phyloP scores from a whole-genome alignment of 768 basidiomycete genomes.

The Termitomyces sp. region DNA sequence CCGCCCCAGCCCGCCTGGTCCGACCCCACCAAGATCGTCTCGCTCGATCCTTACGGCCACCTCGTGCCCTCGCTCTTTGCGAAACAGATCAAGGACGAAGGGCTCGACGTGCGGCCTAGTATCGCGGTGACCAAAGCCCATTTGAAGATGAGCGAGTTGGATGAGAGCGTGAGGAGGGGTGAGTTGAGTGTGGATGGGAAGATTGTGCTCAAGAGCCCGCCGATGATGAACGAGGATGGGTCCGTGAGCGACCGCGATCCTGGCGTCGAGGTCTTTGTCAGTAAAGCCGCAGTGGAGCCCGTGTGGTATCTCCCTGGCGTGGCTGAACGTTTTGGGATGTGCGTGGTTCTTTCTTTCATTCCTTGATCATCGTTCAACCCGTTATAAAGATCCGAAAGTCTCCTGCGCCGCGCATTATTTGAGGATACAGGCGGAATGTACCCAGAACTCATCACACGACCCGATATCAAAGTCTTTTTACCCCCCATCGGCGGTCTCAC shows the following conservation, averaged over 20 bases:
- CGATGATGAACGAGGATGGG: slow-evolving; percentile 60
- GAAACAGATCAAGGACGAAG: slow-evolving; percentile 49
- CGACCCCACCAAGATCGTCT: slow-evolving; percentile 1
- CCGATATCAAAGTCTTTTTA: slow-evolving; percentile 93
- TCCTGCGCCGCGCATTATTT: slow-evolving; percentile 87
- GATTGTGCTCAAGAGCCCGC: slow-evolving; percentile 67
- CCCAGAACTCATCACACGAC: slow-evolving; percentile 91
- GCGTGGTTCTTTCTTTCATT: slow-evolving; percentile 22
- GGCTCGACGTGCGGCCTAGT: slow-evolving; percentile 84
- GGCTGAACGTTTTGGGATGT: slow-evolving; percentile 92
- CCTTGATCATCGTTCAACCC: neutral
- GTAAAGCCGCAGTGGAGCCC: slow-evolving; percentile 93
- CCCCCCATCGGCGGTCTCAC: slow-evolving; percentile 92
- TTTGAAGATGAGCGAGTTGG: slow-evolving; percentile 91
- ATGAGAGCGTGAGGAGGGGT: slow-evolving; percentile 71
- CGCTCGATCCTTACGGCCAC: slow-evolving; percentile 1
- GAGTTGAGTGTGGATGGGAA: slow-evolving; percentile 75
- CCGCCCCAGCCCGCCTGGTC: neutral
- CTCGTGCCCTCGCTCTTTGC: slow-evolving; percentile 71
- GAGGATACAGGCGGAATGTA: slow-evolving; percentile 97
- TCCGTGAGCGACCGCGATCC: slow-evolving; percentile 48
- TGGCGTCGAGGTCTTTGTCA: slow-evolving; percentile 84
- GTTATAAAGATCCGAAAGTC: slow-evolving; percentile 65
- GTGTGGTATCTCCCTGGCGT: slow-evolving; percentile 96
- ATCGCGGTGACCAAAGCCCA: slow-evolving; percentile 92